A percentile compares a stretch with the other conserved stretches of the same genome.
phyloP scores from a whole-genome alignment of 495 filamentous ascomycete genomes.

The Baudoinia panamericana region DNA sequence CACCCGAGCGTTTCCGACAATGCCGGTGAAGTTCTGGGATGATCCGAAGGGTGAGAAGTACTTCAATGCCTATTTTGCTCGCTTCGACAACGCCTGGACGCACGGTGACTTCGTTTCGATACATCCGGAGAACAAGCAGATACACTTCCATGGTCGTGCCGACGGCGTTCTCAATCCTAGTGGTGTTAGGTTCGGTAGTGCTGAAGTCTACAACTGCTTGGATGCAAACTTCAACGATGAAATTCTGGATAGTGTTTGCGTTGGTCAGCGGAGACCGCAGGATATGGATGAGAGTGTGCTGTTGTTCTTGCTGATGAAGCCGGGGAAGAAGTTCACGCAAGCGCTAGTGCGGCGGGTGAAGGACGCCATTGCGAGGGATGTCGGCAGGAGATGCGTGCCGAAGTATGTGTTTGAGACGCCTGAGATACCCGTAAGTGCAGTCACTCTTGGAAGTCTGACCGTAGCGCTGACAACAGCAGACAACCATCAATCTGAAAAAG shows the following conservation, averaged over 20 bases:
- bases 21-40: conserved; percentile 61
- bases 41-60: conserved; percentile 44
- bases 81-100: conserved; percentile 63
- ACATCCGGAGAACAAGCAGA: conserved; percentile 50
- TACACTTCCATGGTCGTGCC: conserved; percentile 65
- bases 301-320: conserved; percentile 60
- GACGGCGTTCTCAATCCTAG: conserved; percentile 83
- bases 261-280: conserved; percentile 55
- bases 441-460: background rate
- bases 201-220: conserved; percentile 65
- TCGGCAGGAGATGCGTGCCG: conserved; percentile 63
- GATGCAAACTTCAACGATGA: conserved; percentile 49
- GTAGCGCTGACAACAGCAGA: conserved; percentile 34
- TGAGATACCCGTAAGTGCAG: conserved; percentile 58
- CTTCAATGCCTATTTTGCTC: conserved; percentile 56
- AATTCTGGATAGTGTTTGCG: conserved; percentile 56
- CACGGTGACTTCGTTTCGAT: conserved; percentile 66
- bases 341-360: conserved; percentile 49
- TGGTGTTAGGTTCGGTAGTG: conserved; percentile 75
- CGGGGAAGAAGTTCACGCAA: conserved; percentile 40
- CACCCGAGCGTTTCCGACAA: conserved; percentile 54
- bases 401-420: conserved; percentile 65
- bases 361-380: conserved; percentile 45
- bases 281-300: conserved; percentile 65
- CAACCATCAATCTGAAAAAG: conserved; percentile 74